Conservation (phyloP, 257 asterid species). For the Voacanga thouarsii region DNA sequence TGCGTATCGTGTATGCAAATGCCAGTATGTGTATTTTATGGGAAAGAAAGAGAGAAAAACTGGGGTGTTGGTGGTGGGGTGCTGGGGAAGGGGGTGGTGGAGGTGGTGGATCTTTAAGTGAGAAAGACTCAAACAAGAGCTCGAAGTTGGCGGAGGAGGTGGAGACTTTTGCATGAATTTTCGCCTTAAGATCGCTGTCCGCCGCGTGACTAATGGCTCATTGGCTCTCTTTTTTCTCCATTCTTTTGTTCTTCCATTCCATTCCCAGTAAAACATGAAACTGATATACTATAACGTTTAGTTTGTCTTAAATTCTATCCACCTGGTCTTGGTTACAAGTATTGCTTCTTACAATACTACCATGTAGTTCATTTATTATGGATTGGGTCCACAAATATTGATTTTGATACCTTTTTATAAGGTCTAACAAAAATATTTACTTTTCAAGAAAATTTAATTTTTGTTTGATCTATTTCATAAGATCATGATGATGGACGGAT, state of each 20-base stretch:
- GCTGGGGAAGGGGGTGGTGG: background rate
- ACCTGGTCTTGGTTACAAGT: too few relatives aligned
- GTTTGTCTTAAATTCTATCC: too few relatives aligned
- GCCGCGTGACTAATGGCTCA: slow-evolving; percentile 13
- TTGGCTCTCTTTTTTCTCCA: slow-evolving; percentile 12
- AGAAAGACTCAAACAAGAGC: slow-evolving; percentile 41
- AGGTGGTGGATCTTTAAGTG: slow-evolving; percentile 41
- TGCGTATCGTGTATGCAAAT: slow-evolving; percentile 18
- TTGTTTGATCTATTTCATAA: too few relatives aligned
- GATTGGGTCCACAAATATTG: too few relatives aligned
- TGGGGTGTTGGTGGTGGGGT: background rate
- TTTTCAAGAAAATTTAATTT: background rate
- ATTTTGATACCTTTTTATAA: too few relatives aligned
- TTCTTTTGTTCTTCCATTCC: too few relatives aligned
- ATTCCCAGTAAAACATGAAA: too few relatives aligned
- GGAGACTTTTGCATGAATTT: slow-evolving; percentile 62
- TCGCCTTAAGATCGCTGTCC: slow-evolving; percentile 48
- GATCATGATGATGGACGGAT: too few relatives aligned
- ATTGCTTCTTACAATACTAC: too few relatives aligned
- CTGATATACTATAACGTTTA: too few relatives aligned
- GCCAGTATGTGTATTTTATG: background rate
- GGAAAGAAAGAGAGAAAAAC: background rate
- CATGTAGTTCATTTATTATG: too few relatives aligned
- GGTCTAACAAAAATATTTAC: background rate
- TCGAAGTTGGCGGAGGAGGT: slow-evolving; percentile 31